These are phyloP conservation scores for Lactarius hatsudake DNA, from an alignment of 768 basidiomycete species.

Conservation along the genomic window DNA sequence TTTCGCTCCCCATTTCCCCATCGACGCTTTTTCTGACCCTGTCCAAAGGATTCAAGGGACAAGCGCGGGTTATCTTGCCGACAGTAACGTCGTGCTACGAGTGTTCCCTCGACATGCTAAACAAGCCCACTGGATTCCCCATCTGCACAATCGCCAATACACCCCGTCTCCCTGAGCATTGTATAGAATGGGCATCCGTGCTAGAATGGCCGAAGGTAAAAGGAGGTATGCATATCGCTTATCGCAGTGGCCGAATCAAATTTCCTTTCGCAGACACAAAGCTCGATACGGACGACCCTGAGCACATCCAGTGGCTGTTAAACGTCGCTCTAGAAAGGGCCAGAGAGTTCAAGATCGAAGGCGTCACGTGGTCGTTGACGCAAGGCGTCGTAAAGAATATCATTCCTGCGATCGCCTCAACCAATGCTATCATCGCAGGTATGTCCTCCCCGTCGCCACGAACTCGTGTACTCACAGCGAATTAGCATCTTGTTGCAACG, in stretches of 20 bases:
- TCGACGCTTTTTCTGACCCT: background rate
- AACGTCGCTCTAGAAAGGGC: conserved; percentile 78
- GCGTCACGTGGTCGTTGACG: conserved; percentile 95
- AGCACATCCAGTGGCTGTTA: conserved; percentile 94
- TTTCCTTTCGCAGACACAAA: conserved; percentile 67
- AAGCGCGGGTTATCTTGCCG: conserved; percentile 94
- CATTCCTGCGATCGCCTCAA: conserved; percentile 97
- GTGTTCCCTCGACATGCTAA: conserved; percentile 97
- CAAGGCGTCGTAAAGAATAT: conserved; percentile 99
- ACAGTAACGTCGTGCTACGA: conserved; percentile 96
- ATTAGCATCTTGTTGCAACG: conserved; percentile 93
- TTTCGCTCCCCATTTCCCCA: conserved; percentile 9
- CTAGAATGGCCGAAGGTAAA: conserved; percentile 96
- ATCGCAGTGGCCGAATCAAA: background rate
- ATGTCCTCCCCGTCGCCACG: conserved; percentile 22
- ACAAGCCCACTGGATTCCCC: conserved; percentile 94
- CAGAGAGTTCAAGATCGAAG: conserved; percentile 93
- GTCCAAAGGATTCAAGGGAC: conserved; percentile 88
- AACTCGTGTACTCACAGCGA: conserved; percentile 1
- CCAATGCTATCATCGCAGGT: conserved; percentile 98
- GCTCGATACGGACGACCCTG: conserved; percentile 95
- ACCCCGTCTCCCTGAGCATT: conserved; percentile 95
- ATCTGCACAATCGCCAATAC: conserved; percentile 99
- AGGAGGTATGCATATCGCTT: conserved; percentile 56
- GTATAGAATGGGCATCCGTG: conserved; percentile 99